Evolutionary conservation across 2,329 filamentous ascomycete genomes (phyloP), one percentile per base, ranked within the genome.

Genomic region (Esteya vermicola): DNA sequence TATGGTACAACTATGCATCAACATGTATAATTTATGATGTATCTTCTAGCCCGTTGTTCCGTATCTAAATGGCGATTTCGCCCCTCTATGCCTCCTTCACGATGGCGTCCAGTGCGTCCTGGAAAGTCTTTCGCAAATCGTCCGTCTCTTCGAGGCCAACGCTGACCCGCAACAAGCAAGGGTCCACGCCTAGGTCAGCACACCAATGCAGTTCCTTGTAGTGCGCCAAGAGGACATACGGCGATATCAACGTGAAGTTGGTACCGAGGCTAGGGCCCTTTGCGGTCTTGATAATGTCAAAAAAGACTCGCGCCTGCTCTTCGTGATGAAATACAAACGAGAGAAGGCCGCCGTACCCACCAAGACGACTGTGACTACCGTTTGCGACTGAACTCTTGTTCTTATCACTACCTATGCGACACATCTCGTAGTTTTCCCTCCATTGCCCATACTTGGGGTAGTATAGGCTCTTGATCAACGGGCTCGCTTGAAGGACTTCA

Each of bases 261-360:
- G 91, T 96, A 3, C 91, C 91, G 37, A 98, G 65, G 58, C 86
- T 95, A 0, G 91, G 91, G 0, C 91, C 91, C 59, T 98, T 98
- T 30, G 85, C 78, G 2, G 86, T 91, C 46, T 93, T 77, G 14
- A 98, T 63, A 12, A 73, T 70, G 59, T 98, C 86, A 58, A 81
- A 95, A 57, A 96, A 95, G 1, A 75, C 71, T 40, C 85, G 65
- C 1, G 89, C 84, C 46, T 88, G 78, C 23, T 68, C 65, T 42
- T 70, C 74, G 2, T 67, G 67, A 49, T 83, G 64, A 52, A 96
- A 93, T 0, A 81, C 85, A 28, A 88, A 77, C 4, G 85, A 94
- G 12, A 98, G 67, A 3, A 98, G 65, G 4, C 89, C 89, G 9
- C 91, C 89, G 53, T 96, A 96, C 1, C 89, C 88, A 18, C 85